Conservation (phyloP, 1,139 yeast species). For the Kurtzmaniella quercitrusa region DNA sequence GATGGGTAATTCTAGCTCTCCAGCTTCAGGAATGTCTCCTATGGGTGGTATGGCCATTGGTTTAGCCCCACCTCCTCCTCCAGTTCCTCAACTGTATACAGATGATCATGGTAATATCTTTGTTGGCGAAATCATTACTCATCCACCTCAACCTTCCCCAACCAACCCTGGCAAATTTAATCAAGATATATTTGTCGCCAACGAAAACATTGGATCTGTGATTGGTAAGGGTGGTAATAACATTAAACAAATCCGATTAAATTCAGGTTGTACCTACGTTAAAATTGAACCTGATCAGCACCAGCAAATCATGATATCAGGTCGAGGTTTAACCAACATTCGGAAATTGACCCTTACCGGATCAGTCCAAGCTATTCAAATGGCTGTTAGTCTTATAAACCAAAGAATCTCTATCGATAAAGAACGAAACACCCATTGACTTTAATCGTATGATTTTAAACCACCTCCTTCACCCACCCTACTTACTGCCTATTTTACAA, state of each 20-base stretch:
- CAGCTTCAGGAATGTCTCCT: background rate
- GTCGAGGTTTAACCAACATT: constrained; percentile 52
- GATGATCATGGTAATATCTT: constrained; percentile 46
- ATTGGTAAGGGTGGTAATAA: constrained; percentile 87
- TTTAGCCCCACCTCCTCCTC: constrained; percentile 3
- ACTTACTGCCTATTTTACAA: too few species aligned
- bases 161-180: constrained; percentile 43
- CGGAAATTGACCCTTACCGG: constrained; percentile 73
- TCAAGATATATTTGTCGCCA: constrained; percentile 74
- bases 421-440: constrained; percentile 31
- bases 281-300: constrained; percentile 56
- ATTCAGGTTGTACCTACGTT: constrained; percentile 70
- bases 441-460: background rate
- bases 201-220: constrained; percentile 74
- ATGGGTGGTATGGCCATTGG: constrained; percentile 1
- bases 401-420: constrained; percentile 68
- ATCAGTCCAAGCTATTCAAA: constrained; percentile 62
- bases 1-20: background rate
- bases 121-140: constrained; percentile 42
- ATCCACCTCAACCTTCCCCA: constrained; percentile 35
- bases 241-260: constrained; percentile 72
- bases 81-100: constrained; percentile 33
- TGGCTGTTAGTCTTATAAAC: constrained; percentile 74
- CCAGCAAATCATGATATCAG: constrained; percentile 50
- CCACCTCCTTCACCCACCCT: too few species aligned